A percentile compares a stretch with the other conserved stretches of the same genome.
phyloP scores from a whole-genome alignment of 352 stramenopile genomes.

The Phytopythium cucurbitacearum region DNA sequence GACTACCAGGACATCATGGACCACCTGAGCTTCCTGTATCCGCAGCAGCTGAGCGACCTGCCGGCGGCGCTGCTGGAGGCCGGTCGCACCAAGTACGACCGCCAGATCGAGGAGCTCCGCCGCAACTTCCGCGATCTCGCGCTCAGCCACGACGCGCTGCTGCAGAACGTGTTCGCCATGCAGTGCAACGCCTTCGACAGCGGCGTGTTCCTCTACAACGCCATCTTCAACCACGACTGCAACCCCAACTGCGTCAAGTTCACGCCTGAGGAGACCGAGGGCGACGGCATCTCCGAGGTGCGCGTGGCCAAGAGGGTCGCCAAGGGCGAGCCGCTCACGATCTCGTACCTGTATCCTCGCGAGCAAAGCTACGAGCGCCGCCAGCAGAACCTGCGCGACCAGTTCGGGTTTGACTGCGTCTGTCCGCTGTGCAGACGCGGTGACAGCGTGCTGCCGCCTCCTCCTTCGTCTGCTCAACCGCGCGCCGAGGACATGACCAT shows the following conservation, averaged over 20 bases:
- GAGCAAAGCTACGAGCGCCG: conserved; percentile 84
- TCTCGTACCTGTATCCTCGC: conserved; percentile 91
- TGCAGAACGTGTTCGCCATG: conserved; percentile 88
- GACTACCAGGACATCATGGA: conserved; percentile 70
- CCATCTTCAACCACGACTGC: conserved; percentile 94
- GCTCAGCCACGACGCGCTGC: conserved; percentile 63
- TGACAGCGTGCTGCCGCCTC: conserved; percentile 55
- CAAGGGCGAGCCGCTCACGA: conserved; percentile 89
- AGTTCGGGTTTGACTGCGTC: conserved; percentile 89
- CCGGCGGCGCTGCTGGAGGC: conserved; percentile 46
- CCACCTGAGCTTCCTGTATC: conserved; percentile 84
- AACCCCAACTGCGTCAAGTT: conserved; percentile 96
- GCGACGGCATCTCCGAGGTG: conserved; percentile 84
- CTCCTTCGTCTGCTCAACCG: conserved; percentile 12
- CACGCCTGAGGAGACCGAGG: conserved; percentile 36
- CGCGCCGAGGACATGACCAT: conserved; percentile 22
- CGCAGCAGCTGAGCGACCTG: conserved; percentile 73
- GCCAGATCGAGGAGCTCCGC: conserved; percentile 47
- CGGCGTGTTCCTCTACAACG: conserved; percentile 91
- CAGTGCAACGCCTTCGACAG: conserved; percentile 94
- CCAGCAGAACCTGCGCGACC: conserved; percentile 79
- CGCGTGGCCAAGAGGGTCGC: conserved; percentile 79
- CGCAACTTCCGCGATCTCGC: conserved; percentile 39
- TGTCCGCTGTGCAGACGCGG: conserved; percentile 66
- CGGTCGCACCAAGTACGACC: conserved; percentile 52